phyloP scores from a whole-genome alignment of 2,329 filamentous ascomycete genomes.

The Huntiella abstrusa region DNA sequence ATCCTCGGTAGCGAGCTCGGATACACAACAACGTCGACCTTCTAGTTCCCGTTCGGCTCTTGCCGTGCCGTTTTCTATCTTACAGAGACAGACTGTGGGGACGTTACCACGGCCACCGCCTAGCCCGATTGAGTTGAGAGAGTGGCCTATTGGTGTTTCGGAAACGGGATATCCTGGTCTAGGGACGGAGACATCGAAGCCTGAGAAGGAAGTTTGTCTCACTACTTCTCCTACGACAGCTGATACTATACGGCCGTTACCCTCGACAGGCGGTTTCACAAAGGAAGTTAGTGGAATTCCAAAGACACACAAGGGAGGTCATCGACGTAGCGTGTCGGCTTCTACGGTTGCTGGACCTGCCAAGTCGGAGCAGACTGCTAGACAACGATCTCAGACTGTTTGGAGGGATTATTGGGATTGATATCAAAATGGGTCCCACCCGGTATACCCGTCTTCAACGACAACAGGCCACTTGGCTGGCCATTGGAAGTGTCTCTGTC shows the following conservation, averaged over 20 bases:
- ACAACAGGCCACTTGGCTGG: slow-evolving; percentile 12
- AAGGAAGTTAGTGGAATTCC: neutral
- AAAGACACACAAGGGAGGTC: neutral
- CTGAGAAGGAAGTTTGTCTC: too few relatives aligned
- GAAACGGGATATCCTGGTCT: too few relatives aligned
- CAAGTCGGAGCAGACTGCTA: neutral
- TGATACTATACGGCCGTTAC: neutral
- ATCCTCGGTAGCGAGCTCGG: neutral
- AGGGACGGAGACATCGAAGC: too few relatives aligned
- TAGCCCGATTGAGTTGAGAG: slow-evolving; percentile 4
- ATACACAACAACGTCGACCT: neutral
- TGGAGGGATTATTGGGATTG: slow-evolving; percentile 10
- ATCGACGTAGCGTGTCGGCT: neutral
- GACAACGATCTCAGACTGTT: slow-evolving; percentile 1
- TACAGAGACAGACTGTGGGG: neutral
- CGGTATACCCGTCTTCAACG: neutral
- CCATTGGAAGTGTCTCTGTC: slow-evolving; percentile 27
- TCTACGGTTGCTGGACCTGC: neutral
- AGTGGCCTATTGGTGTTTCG: neutral
- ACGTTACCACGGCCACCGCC: neutral
- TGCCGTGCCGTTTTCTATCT: neutral
- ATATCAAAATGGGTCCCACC: neutral
- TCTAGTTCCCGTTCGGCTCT: neutral
- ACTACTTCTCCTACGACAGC: neutral
- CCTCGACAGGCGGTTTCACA: neutral